A percentile compares a stretch with the other conserved stretches of the same genome.
phyloP scores from a whole-genome alignment of 1,284 basidiomycete genomes.

The Heterobasidion occidentale region DNA sequence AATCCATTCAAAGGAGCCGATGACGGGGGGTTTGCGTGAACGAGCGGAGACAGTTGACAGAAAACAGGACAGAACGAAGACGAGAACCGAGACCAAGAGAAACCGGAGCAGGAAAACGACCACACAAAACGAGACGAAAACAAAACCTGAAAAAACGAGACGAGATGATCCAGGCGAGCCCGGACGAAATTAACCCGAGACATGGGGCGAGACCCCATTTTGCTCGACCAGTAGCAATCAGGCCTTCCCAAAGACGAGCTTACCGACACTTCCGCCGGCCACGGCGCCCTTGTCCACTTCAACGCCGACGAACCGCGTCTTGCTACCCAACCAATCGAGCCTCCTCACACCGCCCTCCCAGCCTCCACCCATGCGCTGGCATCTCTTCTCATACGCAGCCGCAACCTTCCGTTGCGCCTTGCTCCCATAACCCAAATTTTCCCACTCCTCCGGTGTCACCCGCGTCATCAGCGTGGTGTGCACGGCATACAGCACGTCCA shows the following conservation, averaged over 20 bases:
- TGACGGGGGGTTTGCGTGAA: background rate
- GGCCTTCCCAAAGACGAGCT: constrained; percentile 39
- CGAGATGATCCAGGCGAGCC: background rate
- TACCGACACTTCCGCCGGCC: constrained; percentile 30
- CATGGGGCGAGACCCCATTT: background rate
- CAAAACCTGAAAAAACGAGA: background rate
- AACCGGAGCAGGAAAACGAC: background rate
- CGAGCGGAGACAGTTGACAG: background rate
- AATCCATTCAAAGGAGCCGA: constrained; percentile 1
- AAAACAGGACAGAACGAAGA: background rate
- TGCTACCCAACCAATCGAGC: constrained; percentile 58
- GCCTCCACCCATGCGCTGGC: constrained; percentile 50
- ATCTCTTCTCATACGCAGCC: constrained; percentile 55
- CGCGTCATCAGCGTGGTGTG: constrained; percentile 46
- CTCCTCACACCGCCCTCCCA: constrained; percentile 62
- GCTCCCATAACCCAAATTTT: constrained; percentile 45
- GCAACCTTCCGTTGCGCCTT: constrained; percentile 45
- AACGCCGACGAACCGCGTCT: constrained; percentile 52
- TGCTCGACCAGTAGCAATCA: constrained; percentile 11
- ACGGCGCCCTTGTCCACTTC: constrained; percentile 45
- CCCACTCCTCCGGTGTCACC: constrained; percentile 62
- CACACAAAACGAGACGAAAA: background rate
- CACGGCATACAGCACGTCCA: constrained; percentile 55
- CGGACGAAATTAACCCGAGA: background rate
- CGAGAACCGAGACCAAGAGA: background rate